Base-by-base conservation (phyloP, 2,329 filamentous ascomycete species). In the Truncatella angustata region DNA sequence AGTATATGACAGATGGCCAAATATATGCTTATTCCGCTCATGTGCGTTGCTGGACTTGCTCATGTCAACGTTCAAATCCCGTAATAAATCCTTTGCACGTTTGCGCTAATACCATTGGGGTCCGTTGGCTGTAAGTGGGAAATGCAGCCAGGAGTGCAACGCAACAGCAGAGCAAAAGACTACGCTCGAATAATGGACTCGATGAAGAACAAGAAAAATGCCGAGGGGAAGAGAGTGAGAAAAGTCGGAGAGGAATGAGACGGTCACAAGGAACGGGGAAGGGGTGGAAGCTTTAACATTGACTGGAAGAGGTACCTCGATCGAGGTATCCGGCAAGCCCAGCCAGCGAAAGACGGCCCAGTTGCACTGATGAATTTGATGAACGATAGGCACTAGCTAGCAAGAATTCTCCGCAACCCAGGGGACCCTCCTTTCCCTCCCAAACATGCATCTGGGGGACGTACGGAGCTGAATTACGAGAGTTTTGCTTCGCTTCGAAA, bases 181-280 rank as follows among this genome's bases (percentile, higher is more conserved):
- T 28, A 34, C 36, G n/a, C 16, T 49, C 35, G 46, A 52, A 40
- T 37, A 18, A 46, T 21, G 18, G 37, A 43, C 24, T 24, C n/a
- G 53, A 11, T 26, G 50, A 43, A 16, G 20, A 35, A 24, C 18
- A 40, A 51, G 50, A 51, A 40, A 40, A 36, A n/a, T n/a, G n/a
- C n/a, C 28, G 28, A 55, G 49, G 54, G 47, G 46, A 51, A 32
- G 7, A 56, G 49, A 50, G 44, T 51, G 43, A 54, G 54, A 51
- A 48, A 34, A 48, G 53, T 49, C 50, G 53, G 53, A 54, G 37
- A 55, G 54, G 56, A 50, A 58, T 16, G 51, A 60, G 60, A 58
- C 52, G 54, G 56, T 59, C 49, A 59, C 58, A 62, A 62, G 58
- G 61, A 63, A 61, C 57, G 59, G 57, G 56, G 54, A 60, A 58